phyloP scores from a whole-genome alignment of 1,139 yeast genomes.

The Taphrina sp. region DNA sequence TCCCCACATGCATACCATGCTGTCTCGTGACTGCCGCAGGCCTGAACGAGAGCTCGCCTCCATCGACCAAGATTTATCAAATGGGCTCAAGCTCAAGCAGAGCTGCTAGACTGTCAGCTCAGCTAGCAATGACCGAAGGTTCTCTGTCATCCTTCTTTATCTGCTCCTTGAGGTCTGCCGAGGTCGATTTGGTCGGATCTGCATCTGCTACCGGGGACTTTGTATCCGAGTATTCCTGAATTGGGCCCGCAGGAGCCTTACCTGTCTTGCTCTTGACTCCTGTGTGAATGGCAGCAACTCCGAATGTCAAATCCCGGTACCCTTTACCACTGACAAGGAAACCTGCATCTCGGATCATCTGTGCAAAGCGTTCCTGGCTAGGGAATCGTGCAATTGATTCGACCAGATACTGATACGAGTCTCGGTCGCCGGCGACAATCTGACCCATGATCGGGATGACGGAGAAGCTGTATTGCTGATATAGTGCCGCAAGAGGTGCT shows the following conservation, averaged over 20 bases:
- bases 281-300: slow-evolving; percentile 92
- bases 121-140: slow-evolving; percentile 26
- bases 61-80: too few relatives aligned
- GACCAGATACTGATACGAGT: slow-evolving; percentile 90
- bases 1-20: too few relatives aligned
- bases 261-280: slow-evolving; percentile 62
- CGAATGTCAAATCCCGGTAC: slow-evolving; percentile 92
- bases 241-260: too few relatives aligned
- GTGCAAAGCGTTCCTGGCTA: slow-evolving; percentile 81
- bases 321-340: slow-evolving; percentile 82
- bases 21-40: too few relatives aligned
- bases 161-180: slow-evolving; percentile 13
- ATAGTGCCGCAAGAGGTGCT: slow-evolving; percentile 66
- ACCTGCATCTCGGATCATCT: slow-evolving; percentile 93
- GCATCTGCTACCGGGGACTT: too few relatives aligned
- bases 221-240: too few relatives aligned
- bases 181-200: too few relatives aligned
- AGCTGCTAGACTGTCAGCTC: neutral
- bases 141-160: slow-evolving; percentile 11
- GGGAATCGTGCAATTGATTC: slow-evolving; percentile 93
- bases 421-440: slow-evolving; percentile 88
- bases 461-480: slow-evolving; percentile 85
- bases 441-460: slow-evolving; percentile 93
- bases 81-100: too few relatives aligned
- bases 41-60: too few relatives aligned